Evolutionary conservation across 2,329 filamentous ascomycete species (phyloP).

Genomic region (Thyridium curvatum): DNA sequence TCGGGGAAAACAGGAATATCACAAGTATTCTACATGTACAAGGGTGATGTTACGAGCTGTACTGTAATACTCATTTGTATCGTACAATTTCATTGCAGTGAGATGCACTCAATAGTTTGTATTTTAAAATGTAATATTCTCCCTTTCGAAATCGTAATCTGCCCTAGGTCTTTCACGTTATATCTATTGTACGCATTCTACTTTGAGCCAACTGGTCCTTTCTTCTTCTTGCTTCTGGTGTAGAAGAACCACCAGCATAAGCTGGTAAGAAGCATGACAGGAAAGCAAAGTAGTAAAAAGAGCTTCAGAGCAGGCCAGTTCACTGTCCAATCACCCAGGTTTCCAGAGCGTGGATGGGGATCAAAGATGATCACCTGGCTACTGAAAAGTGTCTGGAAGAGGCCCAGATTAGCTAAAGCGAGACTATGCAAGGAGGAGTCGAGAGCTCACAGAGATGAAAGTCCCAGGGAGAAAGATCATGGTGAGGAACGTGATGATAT

Average conservation of each 20-base stretch:
- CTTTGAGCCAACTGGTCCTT: too few species aligned
- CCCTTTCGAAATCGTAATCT: background rate
- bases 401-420: conserved; percentile 7
- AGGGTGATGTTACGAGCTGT: too few species aligned
- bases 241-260: conserved; percentile 7
- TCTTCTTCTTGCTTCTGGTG: conserved; percentile 1
- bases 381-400: conserved; percentile 17
- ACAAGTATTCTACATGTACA: too few species aligned
- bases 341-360: conserved; percentile 4
- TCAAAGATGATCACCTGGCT: conserved; percentile 13
- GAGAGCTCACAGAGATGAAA: conserved; percentile 13
- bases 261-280: conserved; percentile 9
- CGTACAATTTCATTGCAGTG: conserved; percentile 1
- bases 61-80: conserved; percentile 3
- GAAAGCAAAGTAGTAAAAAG: conserved; percentile 9
- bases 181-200: background rate
- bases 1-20: too few species aligned
- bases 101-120: too few species aligned
- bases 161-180: conserved; percentile 2
- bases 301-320: conserved; percentile 6
- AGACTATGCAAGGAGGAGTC: too few species aligned
- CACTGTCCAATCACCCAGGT: conserved; percentile 8
- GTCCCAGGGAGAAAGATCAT: conserved; percentile 16
- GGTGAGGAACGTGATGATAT: conserved; percentile 14
- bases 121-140: too few species aligned